Conservation (phyloP, 2,329 filamentous ascomycete genomes). For the Raffaelea deltoideospora region DNA sequence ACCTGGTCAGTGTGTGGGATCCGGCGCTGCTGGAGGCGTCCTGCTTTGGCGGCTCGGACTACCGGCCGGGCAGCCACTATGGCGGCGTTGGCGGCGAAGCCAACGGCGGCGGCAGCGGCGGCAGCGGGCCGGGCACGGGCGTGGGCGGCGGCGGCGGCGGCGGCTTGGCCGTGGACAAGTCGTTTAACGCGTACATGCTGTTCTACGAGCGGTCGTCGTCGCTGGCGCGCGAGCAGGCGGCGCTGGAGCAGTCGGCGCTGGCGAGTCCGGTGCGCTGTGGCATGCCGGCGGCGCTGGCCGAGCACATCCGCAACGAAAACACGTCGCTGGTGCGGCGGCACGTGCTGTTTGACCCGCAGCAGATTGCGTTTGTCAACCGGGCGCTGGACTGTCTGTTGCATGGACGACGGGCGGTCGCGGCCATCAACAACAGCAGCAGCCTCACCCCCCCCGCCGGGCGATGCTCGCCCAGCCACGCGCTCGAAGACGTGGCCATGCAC, state of each 20-base stretch:
- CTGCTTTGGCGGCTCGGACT: conserved; percentile 65
- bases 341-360: conserved; percentile 60
- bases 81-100: no score
- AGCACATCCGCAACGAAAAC: conserved; percentile 59
- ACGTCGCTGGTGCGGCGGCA: conserved; percentile 59
- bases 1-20: conserved; percentile 65
- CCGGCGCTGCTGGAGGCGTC: conserved; percentile 54
- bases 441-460: conserved; percentile 22
- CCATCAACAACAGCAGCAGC: no score
- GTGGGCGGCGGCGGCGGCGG: no score
- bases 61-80: conserved; percentile 26
- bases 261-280: conserved; percentile 28
- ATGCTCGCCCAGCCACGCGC: conserved; percentile 30
- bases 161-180: conserved; percentile 44
- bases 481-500: conserved; percentile 35
- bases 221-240: conserved; percentile 37
- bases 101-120: no score
- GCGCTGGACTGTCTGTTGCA: conserved; percentile 43
- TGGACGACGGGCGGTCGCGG: background rate
- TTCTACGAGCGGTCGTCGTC: conserved; percentile 78
- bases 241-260: conserved; percentile 21
- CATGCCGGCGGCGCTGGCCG: conserved; percentile 28
- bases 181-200: conserved; percentile 89
- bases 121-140: no score
- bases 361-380: conserved; percentile 50